Evolutionary conservation across 805 yeast species (phyloP), one percentile per base, ranked within the genome.

Genomic region (Debaryomyces prosopidis): DNA sequence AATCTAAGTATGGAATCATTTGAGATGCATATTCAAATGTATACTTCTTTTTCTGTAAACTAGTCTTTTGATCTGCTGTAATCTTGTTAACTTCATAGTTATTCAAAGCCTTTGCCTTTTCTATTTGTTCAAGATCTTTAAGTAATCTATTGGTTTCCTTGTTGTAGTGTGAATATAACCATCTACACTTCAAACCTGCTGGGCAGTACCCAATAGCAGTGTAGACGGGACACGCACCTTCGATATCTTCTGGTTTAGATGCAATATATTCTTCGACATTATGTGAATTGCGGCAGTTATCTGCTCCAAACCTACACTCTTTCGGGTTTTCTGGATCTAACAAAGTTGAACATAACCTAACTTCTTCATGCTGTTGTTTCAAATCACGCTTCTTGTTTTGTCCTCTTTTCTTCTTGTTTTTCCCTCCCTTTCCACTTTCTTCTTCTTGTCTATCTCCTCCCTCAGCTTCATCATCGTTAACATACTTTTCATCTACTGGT

Each of bases 101-200:
- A 1, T 52, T 54, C 34, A 57, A 59, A 47, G 49, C 57, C 53
- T 63, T 52, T 49, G 54, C 49, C 10, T 37, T 57, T 7, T 67
- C 77, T 32, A 66, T 66, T 48, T 63, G 61, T 1, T 56, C 79
- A 40, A 63, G 61, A 58, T 80, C 82, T 43, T 63, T 73, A 30
- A 74, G 48, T 16, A 84, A 63, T 47, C 63, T 68, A 43, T 67
- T 70, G 14, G 74, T 65, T 45, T 72, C 84, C 27, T 58, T 59
- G 53, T 77, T 62, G 58, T 70, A 77, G 68, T 94, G 98, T 12
- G 88, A 79, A 3, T 78, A 69, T 46, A 94, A 76, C 89, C 96
- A 94, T 57, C 97, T 80, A 69, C 99, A 94, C 63, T 89, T 92
- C 55, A 88, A 68, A 0, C 99, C 99, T 49, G 86, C 79, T 3